A percentile compares a stretch with the other conserved stretches of the same genome.
These are phyloP conservation scores for Umbelopsis sp. DNA, from an alignment of 371 early-diverging fungal genomes.

Conservation along the genomic window DNA sequence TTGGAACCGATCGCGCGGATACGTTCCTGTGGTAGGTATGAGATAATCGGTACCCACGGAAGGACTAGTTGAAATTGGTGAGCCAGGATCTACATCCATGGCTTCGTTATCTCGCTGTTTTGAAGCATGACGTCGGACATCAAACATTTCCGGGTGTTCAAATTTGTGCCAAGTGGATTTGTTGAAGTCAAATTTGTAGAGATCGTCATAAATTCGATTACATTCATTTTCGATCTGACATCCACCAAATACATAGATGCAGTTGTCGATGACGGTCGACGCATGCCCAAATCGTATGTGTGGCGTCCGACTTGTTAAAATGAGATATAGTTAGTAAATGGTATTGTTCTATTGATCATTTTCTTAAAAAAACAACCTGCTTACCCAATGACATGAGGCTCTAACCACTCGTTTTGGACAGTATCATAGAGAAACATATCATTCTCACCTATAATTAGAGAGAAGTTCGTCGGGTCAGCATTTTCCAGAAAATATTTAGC, in stretches of 20 bases:
- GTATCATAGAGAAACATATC: slow-evolving; percentile 38
- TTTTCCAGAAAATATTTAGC: not conserved
- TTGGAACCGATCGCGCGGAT: slow-evolving; percentile 38
- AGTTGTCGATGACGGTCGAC: slow-evolving; percentile 37
- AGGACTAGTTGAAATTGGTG: not conserved
- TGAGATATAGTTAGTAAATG: not conserved
- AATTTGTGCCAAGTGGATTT: slow-evolving; percentile 40
- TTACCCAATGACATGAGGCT: slow-evolving; percentile 39
- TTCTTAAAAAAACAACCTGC: not conserved
- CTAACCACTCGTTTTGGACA: slow-evolving; percentile 32
- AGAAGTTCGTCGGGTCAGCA: slow-evolving; percentile 15
- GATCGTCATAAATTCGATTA: slow-evolving; percentile 37
- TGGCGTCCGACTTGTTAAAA: slow-evolving; percentile 24
- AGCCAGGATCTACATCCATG: not conserved
- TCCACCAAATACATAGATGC: slow-evolving; percentile 50
- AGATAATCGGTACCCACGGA: slow-evolving; percentile 21
- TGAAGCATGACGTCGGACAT: slow-evolving; percentile 20
- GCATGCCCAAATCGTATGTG: slow-evolving; percentile 37
- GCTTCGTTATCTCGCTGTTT: not conserved
- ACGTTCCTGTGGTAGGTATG: slow-evolving; percentile 31
- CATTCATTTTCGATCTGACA: slow-evolving; percentile 38
- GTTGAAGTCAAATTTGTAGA: slow-evolving; percentile 32
- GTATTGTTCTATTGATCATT: not conserved
- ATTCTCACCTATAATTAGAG: slow-evolving; percentile 34
- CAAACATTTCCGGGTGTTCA: slow-evolving; percentile 37